phyloP scores from a whole-genome alignment of 345 rosid species.

The Gossypium sturtianum region DNA sequence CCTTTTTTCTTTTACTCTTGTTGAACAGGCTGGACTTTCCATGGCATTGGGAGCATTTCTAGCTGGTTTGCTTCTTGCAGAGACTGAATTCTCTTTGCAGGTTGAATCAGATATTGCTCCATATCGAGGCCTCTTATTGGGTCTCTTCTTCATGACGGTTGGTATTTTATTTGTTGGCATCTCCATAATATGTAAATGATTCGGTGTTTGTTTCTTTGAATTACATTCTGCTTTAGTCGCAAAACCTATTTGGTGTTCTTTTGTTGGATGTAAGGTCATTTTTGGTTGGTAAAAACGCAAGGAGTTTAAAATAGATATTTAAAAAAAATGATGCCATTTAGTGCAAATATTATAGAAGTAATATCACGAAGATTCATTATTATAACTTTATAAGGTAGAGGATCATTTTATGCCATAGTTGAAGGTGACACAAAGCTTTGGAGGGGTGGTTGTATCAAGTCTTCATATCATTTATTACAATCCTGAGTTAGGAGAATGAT shows the following conservation, averaged over 20 bases:
- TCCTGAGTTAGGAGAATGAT: not conserved
- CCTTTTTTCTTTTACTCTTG: constrained; percentile 8
- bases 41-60: constrained; percentile 97
- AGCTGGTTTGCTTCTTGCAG: constrained; percentile 98
- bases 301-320: not conserved
- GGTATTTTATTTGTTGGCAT: constrained; percentile 14
- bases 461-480: not conserved
- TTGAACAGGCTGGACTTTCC: constrained; percentile 92
- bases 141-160: constrained; percentile 99
- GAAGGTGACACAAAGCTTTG: not conserved
- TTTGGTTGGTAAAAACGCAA: not conserved
- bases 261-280: not conserved
- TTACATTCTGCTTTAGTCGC: not conserved
- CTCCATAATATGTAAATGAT: not conserved
- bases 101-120: constrained; percentile 99
- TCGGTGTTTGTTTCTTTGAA: not conserved
- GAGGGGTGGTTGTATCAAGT: not conserved
- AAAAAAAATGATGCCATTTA: not conserved
- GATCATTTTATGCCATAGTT: not conserved
- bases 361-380: not conserved
- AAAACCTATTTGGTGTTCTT: not conserved
- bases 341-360: not conserved
- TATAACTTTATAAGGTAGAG: not conserved
- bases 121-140: constrained; percentile 91
- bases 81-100: constrained; percentile 98